Conservation (phyloP, 2,329 filamentous ascomycete genomes). For the Talaromyces atroroseus region DNA sequence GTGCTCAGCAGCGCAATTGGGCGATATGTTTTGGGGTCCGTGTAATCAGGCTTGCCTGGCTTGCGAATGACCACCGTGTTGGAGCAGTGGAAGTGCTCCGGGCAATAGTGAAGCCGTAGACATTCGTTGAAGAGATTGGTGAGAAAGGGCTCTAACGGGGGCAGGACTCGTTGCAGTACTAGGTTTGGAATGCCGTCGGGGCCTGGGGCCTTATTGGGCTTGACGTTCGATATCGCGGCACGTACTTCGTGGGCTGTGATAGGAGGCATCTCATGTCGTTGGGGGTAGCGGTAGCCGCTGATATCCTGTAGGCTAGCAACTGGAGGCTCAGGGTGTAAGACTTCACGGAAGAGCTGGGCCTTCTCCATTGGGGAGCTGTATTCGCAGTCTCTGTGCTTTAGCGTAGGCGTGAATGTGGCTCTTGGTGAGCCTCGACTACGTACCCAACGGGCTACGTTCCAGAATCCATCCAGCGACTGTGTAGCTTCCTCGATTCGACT, state of each 20-base stretch:
- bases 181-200: neutral
- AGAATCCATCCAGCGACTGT: neutral
- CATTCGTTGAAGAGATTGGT: neutral
- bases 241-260: neutral
- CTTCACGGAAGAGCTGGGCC: neutral
- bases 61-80: neutral
- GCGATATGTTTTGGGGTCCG: neutral
- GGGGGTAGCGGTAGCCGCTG: neutral
- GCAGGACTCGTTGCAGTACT: neutral
- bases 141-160: neutral
- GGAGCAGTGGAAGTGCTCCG: neutral
- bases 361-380: neutral
- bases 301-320: neutral
- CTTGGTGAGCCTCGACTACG: neutral
- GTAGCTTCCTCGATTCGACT: neutral
- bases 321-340: neutral
- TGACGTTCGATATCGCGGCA: neutral
- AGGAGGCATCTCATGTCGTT: neutral
- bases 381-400: neutral
- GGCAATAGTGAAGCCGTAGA: neutral
- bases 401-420: neutral
- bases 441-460: neutral
- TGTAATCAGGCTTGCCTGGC: neutral
- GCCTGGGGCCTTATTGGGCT: neutral
- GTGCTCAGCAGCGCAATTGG: neutral